Conservation (phyloP, 2,329 filamentous ascomycete genomes). For the Aspergillus viridinutans region DNA sequence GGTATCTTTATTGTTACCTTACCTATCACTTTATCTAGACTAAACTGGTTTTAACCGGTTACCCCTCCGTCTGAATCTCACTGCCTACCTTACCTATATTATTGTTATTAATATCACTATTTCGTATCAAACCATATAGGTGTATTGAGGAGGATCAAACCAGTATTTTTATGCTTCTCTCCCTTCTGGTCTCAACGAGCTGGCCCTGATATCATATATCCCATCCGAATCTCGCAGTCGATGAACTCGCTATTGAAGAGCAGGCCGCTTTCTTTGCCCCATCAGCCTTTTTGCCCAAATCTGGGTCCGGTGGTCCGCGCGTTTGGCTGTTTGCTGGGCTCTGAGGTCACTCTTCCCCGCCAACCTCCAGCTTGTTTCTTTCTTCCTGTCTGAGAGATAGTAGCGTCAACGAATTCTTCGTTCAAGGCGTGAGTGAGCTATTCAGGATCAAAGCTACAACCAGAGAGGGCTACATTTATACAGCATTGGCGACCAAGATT, state of each 20-base stretch:
- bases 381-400: neutral
- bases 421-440: neutral
- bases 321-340: slow-evolving; percentile 9
- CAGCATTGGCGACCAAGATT: neutral
- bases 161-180: neutral
- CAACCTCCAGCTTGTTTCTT: slow-evolving; percentile 5
- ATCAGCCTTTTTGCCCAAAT: slow-evolving; percentile 9
- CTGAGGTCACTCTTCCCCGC: slow-evolving; percentile 15
- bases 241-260: slow-evolving; percentile 31
- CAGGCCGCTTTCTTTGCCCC: slow-evolving; percentile 3
- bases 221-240: slow-evolving; percentile 5
- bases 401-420: neutral
- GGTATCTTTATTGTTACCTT: neutral
- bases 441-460: neutral
- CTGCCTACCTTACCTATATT: no score
- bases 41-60: neutral
- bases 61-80: neutral
- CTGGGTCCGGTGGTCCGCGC: slow-evolving; percentile 16
- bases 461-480: neutral
- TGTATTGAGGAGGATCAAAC: neutral
- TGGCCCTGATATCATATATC: neutral
- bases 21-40: neutral
- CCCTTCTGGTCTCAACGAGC: neutral
- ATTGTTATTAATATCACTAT: neutral
- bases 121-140: neutral